Evolutionary conservation across 495 filamentous ascomycete genomes (phyloP).

Genomic region (Cercophora scortea): DNA sequence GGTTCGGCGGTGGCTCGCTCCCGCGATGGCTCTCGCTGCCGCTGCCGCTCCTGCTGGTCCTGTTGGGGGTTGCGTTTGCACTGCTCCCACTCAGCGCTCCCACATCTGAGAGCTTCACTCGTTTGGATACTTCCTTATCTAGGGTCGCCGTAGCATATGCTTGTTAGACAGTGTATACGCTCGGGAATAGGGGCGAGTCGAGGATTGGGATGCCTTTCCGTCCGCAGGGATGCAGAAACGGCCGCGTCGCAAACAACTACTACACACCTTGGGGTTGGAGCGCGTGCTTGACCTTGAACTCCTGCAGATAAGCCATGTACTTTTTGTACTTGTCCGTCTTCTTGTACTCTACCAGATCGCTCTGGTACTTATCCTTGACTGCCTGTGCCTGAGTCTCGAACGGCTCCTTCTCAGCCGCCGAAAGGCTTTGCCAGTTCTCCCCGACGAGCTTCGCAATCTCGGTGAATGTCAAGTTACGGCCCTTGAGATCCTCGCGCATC

Average conservation of each 20-base stretch:
- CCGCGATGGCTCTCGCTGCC: slow-evolving; percentile 28
- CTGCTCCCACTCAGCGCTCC: slow-evolving; percentile 21
- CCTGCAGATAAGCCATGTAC: slow-evolving; percentile 59
- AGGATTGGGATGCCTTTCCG: neutral
- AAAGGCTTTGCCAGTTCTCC: slow-evolving; percentile 68
- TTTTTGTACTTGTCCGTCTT: slow-evolving; percentile 55
- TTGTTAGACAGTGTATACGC: neutral
- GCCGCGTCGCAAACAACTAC: neutral
- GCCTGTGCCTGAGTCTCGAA: slow-evolving; percentile 60
- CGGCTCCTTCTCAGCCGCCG: slow-evolving; percentile 55
- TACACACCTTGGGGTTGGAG: slow-evolving; percentile 37
- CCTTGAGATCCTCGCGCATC: slow-evolving; percentile 66
- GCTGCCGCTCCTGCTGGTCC: slow-evolving; percentile 34
- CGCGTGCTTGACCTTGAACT: slow-evolving; percentile 62
- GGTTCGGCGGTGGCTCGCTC: slow-evolving; percentile 36
- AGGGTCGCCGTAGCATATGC: neutral
- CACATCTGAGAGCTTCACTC: slow-evolving; percentile 27
- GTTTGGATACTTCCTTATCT: slow-evolving; percentile 40
- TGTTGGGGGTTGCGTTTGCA: slow-evolving; percentile 21
- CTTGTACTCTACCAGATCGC: slow-evolving; percentile 62
- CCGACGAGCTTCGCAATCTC: slow-evolving; percentile 77
- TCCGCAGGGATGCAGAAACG: too few relatives aligned
- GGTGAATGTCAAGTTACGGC: slow-evolving; percentile 65
- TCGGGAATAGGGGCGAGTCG: neutral
- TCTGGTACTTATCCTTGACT: slow-evolving; percentile 64